Evolutionary conservation across 2,329 filamentous ascomycete species (phyloP).

Genomic region (Hypoxylon sp.): DNA sequence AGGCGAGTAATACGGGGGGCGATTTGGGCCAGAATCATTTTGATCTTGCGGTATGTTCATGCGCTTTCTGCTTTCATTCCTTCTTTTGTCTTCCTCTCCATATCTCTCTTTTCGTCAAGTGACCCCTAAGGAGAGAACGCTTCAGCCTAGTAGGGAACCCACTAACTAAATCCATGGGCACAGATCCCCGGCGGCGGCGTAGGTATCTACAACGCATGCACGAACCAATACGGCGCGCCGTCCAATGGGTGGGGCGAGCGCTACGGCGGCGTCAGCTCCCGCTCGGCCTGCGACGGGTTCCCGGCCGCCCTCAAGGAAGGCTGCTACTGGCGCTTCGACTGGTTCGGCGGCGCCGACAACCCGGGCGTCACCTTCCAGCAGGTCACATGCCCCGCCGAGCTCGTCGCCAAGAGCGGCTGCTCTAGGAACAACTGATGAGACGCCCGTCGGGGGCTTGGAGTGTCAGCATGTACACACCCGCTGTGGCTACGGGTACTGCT

Average conservation of each 20-base stretch:
- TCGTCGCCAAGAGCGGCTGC: conserved; percentile 60
- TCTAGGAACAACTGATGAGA: conserved; percentile 54
- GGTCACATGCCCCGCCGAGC: conserved; percentile 67
- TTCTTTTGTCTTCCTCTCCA: background rate
- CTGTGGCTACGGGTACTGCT: background rate
- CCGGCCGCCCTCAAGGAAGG: conserved; percentile 68
- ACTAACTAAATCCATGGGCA: conserved; percentile 6
- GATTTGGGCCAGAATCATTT: conserved; percentile 70
- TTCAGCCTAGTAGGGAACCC: background rate
- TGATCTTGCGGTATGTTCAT: conserved; percentile 61
- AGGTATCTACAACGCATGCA: conserved; percentile 66
- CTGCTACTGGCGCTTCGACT: conserved; percentile 76
- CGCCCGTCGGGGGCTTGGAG: conserved; percentile 46
- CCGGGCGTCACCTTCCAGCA: conserved; percentile 68
- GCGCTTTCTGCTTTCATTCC: background rate
- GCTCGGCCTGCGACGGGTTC: conserved; percentile 66
- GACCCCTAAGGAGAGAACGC: background rate
- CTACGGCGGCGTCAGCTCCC: conserved; percentile 70
- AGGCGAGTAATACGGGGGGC: conserved; percentile 71
- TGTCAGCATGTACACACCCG: background rate
- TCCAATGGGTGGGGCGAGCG: conserved; percentile 68
- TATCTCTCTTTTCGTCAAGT: background rate
- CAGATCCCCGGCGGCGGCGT: conserved; percentile 68
- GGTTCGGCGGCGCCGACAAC: conserved; percentile 73
- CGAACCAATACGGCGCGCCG: conserved; percentile 61